Evolutionary conservation across 257 asterid genomes (phyloP), one percentile per base, ranked within the genome.

Genomic region (Knoxia roxburghii): DNA sequence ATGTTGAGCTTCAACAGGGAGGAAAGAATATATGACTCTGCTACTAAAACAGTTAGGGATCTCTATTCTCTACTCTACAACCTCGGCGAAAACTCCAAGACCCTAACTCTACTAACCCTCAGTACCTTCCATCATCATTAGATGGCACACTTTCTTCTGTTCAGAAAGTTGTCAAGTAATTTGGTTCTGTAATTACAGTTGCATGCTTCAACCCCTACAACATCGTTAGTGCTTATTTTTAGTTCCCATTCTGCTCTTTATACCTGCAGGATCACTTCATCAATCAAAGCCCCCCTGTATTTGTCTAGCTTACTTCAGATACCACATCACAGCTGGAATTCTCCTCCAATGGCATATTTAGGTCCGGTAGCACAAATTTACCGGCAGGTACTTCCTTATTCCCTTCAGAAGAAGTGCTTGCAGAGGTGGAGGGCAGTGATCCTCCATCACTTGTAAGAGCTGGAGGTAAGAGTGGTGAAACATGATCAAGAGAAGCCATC

Each of bases 291-390:
- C 21, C 46, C 27, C 33, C 35, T 12, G 37, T 43, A 17, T 43
- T 23, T 29, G 23, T 59, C 51, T 68, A 72, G 73, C 75, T 73
- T 41, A 64, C 66, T 29, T 68, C 70, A 14, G 78, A 61, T 32
- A 39, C 54, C 10, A 29, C 52, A 10, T 73, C 76, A 14, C 21
- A 23, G 60, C 56, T 66, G 61, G 72, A 37, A 24, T 69, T 78
- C 57, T 72, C 82, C 46, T 67, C 87, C 29, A 82, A 37, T 1
- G 82, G 80, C 50, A 82, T 71, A 64, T 82, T 82, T 51, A 82
- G 79, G 33, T 82, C 87, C 1, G 87, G 87, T 52, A 82, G 82
- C 27, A 55, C 77, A 62, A 75, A 65, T 10, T 72, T 71, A 61
- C 41, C 52, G 17, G 8, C 39, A 20, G 50, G 14, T 12, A 18